phyloP scores from a whole-genome alignment of 2,329 filamentous ascomycete species.

The Tolypocladium amazonense region DNA sequence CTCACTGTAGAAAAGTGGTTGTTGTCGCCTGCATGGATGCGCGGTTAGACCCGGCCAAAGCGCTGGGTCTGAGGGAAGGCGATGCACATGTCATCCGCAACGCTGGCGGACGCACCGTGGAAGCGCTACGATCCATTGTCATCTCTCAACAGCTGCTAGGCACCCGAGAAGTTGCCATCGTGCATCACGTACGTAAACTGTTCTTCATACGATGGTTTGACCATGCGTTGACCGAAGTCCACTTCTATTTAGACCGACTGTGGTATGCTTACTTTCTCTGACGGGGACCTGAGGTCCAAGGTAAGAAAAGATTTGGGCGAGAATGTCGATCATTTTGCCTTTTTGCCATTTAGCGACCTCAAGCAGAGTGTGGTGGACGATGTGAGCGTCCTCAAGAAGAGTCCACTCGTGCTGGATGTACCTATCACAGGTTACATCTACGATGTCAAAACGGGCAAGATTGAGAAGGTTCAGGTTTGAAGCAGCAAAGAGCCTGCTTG shows the following conservation, averaged over 20 bases:
- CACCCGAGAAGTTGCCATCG: slow-evolving; percentile 55
- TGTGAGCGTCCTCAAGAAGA: slow-evolving; percentile 49
- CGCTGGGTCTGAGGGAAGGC: slow-evolving; percentile 61
- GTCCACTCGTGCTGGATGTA: slow-evolving; percentile 50
- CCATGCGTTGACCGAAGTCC: neutral
- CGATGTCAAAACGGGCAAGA: slow-evolving; percentile 62
- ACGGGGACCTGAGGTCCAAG: slow-evolving; percentile 41
- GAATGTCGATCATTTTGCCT: slow-evolving; percentile 43
- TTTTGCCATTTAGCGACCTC: slow-evolving; percentile 55
- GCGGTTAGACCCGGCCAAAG: slow-evolving; percentile 55
- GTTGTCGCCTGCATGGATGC: slow-evolving; percentile 75
- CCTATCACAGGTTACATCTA: slow-evolving; percentile 65
- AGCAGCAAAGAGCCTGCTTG: no score
- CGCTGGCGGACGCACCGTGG: slow-evolving; percentile 54
- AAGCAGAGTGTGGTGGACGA: slow-evolving; percentile 56
- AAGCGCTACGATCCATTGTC: slow-evolving; percentile 63
- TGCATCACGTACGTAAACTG: slow-evolving; percentile 49
- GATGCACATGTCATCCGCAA: slow-evolving; percentile 75
- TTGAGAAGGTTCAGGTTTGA: slow-evolving; percentile 15
- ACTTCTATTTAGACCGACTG: slow-evolving; percentile 22
- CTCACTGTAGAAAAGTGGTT: slow-evolving; percentile 17
- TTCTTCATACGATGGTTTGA: no score
- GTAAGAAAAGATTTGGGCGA: slow-evolving; percentile 50
- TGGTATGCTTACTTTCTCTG: slow-evolving; percentile 58
- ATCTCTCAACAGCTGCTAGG: slow-evolving; percentile 73